These are phyloP conservation scores for Sarocladium kiliense DNA, from an alignment of 2,329 filamentous ascomycete genomes.

Conservation along the genomic window DNA sequence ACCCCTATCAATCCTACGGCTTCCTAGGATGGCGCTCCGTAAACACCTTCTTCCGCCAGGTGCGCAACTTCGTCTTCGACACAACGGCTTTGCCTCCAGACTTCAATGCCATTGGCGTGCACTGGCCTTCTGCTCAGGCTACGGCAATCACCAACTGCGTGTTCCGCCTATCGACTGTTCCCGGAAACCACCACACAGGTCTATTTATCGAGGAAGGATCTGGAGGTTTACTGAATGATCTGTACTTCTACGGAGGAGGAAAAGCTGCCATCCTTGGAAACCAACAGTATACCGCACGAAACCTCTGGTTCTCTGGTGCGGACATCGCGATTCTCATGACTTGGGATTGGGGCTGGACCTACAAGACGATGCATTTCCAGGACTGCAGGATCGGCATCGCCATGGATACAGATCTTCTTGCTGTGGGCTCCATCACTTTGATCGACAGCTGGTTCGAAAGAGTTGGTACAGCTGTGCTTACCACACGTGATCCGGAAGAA, in stretches of 20 bases:
- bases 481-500: conserved; percentile 39
- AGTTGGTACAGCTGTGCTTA: conserved; percentile 63
- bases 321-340: conserved; percentile 65
- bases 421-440: conserved; percentile 69
- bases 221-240: conserved; percentile 63
- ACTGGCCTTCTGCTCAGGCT: conserved; percentile 65
- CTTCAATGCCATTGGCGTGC: conserved; percentile 48
- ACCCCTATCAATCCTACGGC: conserved; percentile 36
- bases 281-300: conserved; percentile 68
- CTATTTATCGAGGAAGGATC: conserved; percentile 59
- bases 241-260: conserved; percentile 65
- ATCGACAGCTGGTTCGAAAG: conserved; percentile 67
- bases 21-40: conserved; percentile 45
- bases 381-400: conserved; percentile 63
- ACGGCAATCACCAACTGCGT: conserved; percentile 54
- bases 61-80: conserved; percentile 53
- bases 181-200: conserved; percentile 48
- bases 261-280: conserved; percentile 55
- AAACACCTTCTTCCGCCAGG: conserved; percentile 55
- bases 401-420: conserved; percentile 48
- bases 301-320: conserved; percentile 60
- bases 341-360: conserved; percentile 75
- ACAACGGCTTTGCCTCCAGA: conserved; percentile 42
- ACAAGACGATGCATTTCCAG: conserved; percentile 60
- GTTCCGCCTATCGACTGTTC: conserved; percentile 42